phyloP scores from a whole-genome alignment of 2,329 filamentous ascomycete species.

The Apiospora pterosperma region DNA sequence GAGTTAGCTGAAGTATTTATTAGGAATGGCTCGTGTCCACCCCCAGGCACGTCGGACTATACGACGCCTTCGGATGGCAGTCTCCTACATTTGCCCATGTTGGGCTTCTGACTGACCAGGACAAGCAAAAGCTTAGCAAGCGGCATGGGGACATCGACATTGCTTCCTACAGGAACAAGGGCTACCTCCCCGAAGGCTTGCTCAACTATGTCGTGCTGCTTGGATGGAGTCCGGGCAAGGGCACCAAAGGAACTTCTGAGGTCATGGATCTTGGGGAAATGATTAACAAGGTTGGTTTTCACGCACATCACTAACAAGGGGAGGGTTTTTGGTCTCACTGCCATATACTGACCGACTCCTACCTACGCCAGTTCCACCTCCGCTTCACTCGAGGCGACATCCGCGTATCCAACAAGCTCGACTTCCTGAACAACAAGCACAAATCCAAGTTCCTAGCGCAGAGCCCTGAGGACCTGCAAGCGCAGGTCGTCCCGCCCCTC shows the following conservation, averaged over 20 bases:
- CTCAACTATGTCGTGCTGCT: constrained; percentile 82
- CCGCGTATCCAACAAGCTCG: constrained; percentile 77
- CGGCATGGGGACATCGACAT: constrained; percentile 59
- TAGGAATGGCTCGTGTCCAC: constrained; percentile 96
- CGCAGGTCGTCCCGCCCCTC: constrained; percentile 6
- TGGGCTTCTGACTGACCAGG: constrained; percentile 65
- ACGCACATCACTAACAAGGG: not conserved
- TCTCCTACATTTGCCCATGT: constrained; percentile 77
- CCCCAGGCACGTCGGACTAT: constrained; percentile 68
- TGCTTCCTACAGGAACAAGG: constrained; percentile 44
- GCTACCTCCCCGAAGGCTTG: constrained; percentile 47
- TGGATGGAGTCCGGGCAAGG: constrained; percentile 65
- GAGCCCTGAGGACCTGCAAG: constrained; percentile 3
- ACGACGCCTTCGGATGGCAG: constrained; percentile 72
- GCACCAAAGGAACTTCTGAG: constrained; percentile 50
- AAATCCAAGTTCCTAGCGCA: constrained; percentile 8
- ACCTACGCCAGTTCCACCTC: constrained; percentile 62
- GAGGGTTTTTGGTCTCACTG: not conserved
- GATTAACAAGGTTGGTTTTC: constrained; percentile 57
- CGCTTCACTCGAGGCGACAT: constrained; percentile 92
- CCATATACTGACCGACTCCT: not conserved
- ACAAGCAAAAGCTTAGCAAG: constrained; percentile 83
- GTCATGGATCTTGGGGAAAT: constrained; percentile 70
- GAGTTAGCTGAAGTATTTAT: not conserved
- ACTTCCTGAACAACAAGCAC: constrained; percentile 61